These are phyloP conservation scores for Lobosporangium transversale DNA, from an alignment of 192 early-diverging fungal genomes.

Conservation along the genomic window DNA sequence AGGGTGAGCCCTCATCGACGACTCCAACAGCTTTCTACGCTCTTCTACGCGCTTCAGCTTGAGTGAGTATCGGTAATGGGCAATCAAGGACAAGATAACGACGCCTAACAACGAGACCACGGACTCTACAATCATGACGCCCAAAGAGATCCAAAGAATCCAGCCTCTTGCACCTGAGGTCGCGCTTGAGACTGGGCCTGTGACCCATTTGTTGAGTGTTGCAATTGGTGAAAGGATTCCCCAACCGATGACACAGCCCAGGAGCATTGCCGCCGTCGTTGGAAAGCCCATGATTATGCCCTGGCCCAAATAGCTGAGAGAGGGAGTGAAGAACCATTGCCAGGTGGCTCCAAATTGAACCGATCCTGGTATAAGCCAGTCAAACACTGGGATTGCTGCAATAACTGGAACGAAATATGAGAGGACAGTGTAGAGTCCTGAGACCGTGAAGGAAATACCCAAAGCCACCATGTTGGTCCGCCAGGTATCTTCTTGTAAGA, in stretches of 20 bases:
- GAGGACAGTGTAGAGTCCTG: conserved; percentile 70
- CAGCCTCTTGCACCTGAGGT: conserved; percentile 77
- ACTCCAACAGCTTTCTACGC: conserved; percentile 2
- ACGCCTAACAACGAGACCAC: conserved; percentile 69
- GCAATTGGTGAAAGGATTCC: conserved; percentile 78
- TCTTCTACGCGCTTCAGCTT: conserved; percentile 8
- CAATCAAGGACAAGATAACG: conserved; percentile 45
- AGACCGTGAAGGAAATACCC: conserved; percentile 65
- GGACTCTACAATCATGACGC: conserved; percentile 82
- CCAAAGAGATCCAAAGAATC: conserved; percentile 84
- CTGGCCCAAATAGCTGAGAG: conserved; percentile 80
- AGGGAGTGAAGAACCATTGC: conserved; percentile 79
- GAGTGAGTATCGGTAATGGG: conserved; percentile 45
- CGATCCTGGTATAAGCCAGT: conserved; percentile 60
- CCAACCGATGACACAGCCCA: conserved; percentile 78
- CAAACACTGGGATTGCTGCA: conserved; percentile 66
- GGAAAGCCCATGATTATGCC: conserved; percentile 86
- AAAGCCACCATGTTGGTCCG: conserved; percentile 65
- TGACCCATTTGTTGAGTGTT: conserved; percentile 75
- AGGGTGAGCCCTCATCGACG: neutral
- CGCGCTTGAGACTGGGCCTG: conserved; percentile 73
- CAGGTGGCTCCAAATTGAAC: conserved; percentile 62
- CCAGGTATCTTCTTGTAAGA: conserved; percentile 67
- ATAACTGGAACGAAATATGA: conserved; percentile 71
- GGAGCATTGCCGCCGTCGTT: conserved; percentile 75